Evolutionary conservation across 495 filamentous ascomycete species (phyloP).

Genomic region (Astrothelium subdiscretum): DNA sequence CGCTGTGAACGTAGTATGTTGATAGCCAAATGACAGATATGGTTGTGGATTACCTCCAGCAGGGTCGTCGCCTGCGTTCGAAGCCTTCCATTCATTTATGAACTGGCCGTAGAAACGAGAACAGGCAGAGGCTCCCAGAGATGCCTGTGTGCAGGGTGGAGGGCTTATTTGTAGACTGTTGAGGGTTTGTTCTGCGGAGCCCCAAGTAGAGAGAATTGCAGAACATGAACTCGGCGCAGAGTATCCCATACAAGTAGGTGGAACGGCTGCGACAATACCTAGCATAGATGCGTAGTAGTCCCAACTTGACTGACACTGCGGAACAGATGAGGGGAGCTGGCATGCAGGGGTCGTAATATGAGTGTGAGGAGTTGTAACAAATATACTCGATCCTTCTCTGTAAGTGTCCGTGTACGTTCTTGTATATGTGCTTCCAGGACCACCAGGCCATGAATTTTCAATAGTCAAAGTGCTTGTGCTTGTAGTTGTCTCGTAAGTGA

Average conservation of each 20-base stretch:
- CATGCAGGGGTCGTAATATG: not conserved
- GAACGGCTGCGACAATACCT: no score
- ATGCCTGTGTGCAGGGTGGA: not conserved
- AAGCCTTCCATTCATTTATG: not conserved
- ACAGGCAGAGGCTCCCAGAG: not conserved
- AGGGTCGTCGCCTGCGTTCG: not conserved
- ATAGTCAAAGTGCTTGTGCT: not conserved
- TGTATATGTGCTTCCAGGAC: not conserved
- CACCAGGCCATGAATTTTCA: not conserved
- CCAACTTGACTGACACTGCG: slow-evolving; percentile 4
- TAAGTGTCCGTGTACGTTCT: not conserved
- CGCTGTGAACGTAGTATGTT: not conserved
- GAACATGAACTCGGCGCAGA: not conserved
- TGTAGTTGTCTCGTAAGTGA: not conserved
- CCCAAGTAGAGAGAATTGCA: not conserved
- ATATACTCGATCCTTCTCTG: not conserved
- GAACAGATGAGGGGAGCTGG: not conserved
- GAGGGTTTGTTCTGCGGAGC: not conserved
- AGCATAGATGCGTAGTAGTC: not conserved
- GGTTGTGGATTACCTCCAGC: not conserved
- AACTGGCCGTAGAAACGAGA: not conserved
- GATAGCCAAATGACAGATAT: not conserved
- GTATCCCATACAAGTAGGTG: not conserved
- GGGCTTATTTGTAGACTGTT: not conserved
- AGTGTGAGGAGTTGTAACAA: not conserved